Evolutionary conservation across 805 yeast genomes (phyloP), one percentile per base, ranked within the genome.

Genomic region (Wickerhamomyces xylosicus): DNA sequence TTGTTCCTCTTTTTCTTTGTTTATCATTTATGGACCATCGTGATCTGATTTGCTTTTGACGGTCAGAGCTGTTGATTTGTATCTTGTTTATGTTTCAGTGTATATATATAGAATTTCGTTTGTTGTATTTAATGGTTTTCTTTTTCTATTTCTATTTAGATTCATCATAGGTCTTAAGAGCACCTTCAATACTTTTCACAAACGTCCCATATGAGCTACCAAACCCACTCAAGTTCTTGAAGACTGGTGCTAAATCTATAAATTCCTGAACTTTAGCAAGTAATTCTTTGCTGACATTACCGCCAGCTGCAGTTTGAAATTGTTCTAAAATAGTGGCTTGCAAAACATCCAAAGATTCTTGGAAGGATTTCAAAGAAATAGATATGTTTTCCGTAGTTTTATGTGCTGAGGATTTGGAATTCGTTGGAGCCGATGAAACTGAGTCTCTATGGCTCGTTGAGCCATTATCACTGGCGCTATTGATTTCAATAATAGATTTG

Each of bases 181-280:
- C n/a, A n/a, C n/a, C 48, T 34, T 59, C 58, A 10, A 77, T 52
- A 18, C 57, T 61, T n/a, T 57, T 57, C 1, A 66, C 64, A 52
- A 78, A 79, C 18, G 60, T 64, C n/a, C 61, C 53, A 49, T 75
- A 81, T 1, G 61, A 52, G 1, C 71, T 61, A 38, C 71, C 63
- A 52, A 78, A 81, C 21, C 65, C 63, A 2, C 67, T 58, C 35
- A 80, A 53, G 16, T 69, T 71, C 46, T 67, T 66, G 49, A 81
- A 79, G 15, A 78, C 56, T 0, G 79, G 77, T 35, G 63, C 57
- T 37, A 79, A 48, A 5, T 64, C 65, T 18, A 65, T 59, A 53
- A 81, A 60, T 21, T 67, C 64, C 29, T 72, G 67, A 16, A 75
- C 61, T 37, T 70, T 70, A 8, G 57, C 54, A 14, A 69, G 37